These are phyloP conservation scores for Spathaspora girioi DNA, from an alignment of 805 yeast species.

Conservation along the genomic window DNA sequence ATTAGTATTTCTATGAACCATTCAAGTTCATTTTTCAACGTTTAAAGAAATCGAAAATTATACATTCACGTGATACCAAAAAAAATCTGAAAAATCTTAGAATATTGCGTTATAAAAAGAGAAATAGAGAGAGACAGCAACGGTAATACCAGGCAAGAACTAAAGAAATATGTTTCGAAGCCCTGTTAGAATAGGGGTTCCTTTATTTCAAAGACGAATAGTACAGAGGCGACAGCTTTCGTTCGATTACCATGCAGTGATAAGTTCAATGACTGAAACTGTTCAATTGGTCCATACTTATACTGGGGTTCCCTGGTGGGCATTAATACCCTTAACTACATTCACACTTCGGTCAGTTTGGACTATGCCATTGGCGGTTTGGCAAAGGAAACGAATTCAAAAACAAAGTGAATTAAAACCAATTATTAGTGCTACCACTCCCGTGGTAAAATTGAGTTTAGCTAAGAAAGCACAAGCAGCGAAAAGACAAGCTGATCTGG, in stretches of 20 bases:
- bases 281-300: conserved; percentile 48
- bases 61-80: not conserved
- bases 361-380: conserved; percentile 76
- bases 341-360: conserved; percentile 57
- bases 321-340: conserved; percentile 71
- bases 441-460: conserved; percentile 59
- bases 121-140: not conserved
- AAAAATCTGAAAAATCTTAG: not conserved
- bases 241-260: conserved; percentile 28
- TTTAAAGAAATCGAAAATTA: not conserved
- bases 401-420: conserved; percentile 74
- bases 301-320: conserved; percentile 81
- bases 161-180: not conserved
- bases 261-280: conserved; percentile 30
- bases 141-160: not conserved
- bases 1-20: not conserved
- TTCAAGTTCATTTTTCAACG: not conserved
- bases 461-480: conserved; percentile 46
- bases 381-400: conserved; percentile 64
- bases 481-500: conserved; percentile 16
- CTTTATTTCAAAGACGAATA: not conserved
- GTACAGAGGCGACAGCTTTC: conserved; percentile 18
- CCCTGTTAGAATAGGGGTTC: not conserved
- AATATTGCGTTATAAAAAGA: not conserved
- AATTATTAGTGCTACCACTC: conserved; percentile 67